Evolutionary conservation across 345 rosid species (phyloP).

Genomic region (Salix brachista): DNA sequence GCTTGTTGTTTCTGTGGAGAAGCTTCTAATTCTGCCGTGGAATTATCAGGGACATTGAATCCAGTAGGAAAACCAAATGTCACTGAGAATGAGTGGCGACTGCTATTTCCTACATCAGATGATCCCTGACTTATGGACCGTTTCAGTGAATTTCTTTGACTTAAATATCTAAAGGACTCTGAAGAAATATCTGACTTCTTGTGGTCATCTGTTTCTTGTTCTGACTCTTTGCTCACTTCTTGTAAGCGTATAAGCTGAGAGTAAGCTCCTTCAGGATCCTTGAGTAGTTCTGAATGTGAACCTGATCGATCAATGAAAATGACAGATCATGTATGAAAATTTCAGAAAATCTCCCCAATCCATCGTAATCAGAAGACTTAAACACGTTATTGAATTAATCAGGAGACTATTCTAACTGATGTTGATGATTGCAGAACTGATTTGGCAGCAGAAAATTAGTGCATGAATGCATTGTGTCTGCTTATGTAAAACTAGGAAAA

Average conservation of each 20-base stretch:
- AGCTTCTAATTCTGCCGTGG: conserved; percentile 19
- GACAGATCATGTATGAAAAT: not conserved
- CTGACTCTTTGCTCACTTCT: conserved; percentile 46
- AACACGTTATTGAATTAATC: not conserved
- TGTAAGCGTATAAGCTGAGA: conserved; percentile 79
- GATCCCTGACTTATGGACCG: conserved; percentile 59
- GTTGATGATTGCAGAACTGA: not conserved
- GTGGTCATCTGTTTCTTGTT: conserved; percentile 35
- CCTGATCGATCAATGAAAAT: conserved; percentile 5
- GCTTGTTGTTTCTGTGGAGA: conserved; percentile 23
- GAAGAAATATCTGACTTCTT: conserved; percentile 2
- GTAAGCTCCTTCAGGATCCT: conserved; percentile 77
- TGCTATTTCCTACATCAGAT: conserved; percentile 52
- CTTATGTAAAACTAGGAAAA: too few relatives aligned
- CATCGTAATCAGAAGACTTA: not conserved
- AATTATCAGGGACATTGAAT: conserved; percentile 25
- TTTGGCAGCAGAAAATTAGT: not conserved
- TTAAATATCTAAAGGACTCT: conserved; percentile 25
- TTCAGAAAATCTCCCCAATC: not conserved
- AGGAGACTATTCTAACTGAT: not conserved
- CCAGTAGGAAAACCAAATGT: conserved; percentile 59
- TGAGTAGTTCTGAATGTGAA: conserved; percentile 54
- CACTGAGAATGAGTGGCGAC: conserved; percentile 50
- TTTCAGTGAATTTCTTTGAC: conserved; percentile 37
- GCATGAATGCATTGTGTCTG: not conserved